phyloP scores from a whole-genome alignment of 805 yeast genomes.

The Naumovozyma dairenensis region DNA sequence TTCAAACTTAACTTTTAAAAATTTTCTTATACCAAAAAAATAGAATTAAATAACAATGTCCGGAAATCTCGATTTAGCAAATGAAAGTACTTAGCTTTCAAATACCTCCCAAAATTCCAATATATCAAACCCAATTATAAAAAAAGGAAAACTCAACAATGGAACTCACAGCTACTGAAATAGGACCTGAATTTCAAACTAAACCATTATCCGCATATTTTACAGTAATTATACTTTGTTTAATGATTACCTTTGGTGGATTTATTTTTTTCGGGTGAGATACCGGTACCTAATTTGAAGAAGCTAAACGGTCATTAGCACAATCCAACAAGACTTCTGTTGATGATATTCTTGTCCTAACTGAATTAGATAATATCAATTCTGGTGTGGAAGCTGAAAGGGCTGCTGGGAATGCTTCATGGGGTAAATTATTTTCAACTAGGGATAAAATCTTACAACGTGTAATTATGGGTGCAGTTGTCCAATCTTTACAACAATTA shows the following conservation, averaged over 20 bases:
- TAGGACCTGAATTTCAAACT: constrained; percentile 6
- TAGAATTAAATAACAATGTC: too few relatives aligned
- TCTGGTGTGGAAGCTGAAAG: constrained; percentile 52
- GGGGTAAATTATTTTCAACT: constrained; percentile 57
- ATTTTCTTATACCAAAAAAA: too few relatives aligned
- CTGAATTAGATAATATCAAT: constrained; percentile 50
- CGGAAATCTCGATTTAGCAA: too few relatives aligned
- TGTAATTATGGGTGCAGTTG: constrained; percentile 40
- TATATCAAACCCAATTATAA: too few relatives aligned
- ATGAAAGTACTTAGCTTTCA: not conserved
- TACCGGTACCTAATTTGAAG: constrained; percentile 67
- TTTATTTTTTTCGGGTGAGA: constrained; percentile 67
- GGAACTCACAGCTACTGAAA: too few relatives aligned
- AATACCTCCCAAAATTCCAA: too few relatives aligned
- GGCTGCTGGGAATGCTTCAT: constrained; percentile 53
- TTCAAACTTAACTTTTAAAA: too few relatives aligned
- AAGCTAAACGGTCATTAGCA: constrained; percentile 52
- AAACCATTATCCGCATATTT: constrained; percentile 13
- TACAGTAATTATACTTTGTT: constrained; percentile 16
- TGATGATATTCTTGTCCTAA: constrained; percentile 46
- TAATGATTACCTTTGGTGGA: constrained; percentile 55
- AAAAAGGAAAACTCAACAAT: too few relatives aligned
- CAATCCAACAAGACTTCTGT: constrained; percentile 44
- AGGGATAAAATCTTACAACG: constrained; percentile 47
- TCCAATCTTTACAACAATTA: constrained; percentile 56